These are phyloP conservation scores for Metschnikowia kunwiensis DNA, from an alignment of 805 yeast species.

Conservation along the genomic window DNA sequence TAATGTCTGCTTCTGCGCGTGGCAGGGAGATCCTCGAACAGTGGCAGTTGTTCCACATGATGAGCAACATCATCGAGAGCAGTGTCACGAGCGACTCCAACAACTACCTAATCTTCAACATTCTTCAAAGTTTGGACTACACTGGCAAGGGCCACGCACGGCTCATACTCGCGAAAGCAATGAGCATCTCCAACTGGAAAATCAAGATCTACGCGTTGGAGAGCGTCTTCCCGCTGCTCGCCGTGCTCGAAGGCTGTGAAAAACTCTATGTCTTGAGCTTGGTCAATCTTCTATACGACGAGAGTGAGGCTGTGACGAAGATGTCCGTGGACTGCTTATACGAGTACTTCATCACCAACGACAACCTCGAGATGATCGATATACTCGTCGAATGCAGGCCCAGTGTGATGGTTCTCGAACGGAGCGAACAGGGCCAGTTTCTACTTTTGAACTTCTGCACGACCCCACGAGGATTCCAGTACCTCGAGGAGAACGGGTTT, in stretches of 20 bases:
- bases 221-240: slow-evolving; percentile 42
- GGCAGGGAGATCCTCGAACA: slow-evolving; percentile 72
- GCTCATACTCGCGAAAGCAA: slow-evolving; percentile 60
- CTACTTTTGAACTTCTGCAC: slow-evolving; percentile 63
- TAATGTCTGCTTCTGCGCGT: slow-evolving; percentile 52
- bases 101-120: slow-evolving; percentile 51
- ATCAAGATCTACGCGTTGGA: slow-evolving; percentile 59
- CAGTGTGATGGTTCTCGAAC: slow-evolving; percentile 39
- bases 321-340: slow-evolving; percentile 23
- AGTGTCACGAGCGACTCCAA: slow-evolving; percentile 29
- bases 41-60: slow-evolving; percentile 81
- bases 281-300: slow-evolving; percentile 69
- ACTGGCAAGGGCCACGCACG: slow-evolving; percentile 62
- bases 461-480: slow-evolving; percentile 66
- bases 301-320: slow-evolving; percentile 22
- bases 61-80: slow-evolving; percentile 64
- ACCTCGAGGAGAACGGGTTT: slow-evolving; percentile 48
- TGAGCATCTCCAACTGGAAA: slow-evolving; percentile 50
- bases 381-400: slow-evolving; percentile 56
- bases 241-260: slow-evolving; percentile 34
- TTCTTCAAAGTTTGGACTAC: slow-evolving; percentile 63
- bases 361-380: slow-evolving; percentile 41
- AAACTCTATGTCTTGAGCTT: slow-evolving; percentile 53
- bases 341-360: slow-evolving; percentile 17
- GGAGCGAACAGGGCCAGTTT: slow-evolving; percentile 31